Percentiles rank a stretch among this genome's conserved stretches.
Conservation (phyloP, 192 early-diverging fungal genomes). For the Gonapodya sp. region DNA sequence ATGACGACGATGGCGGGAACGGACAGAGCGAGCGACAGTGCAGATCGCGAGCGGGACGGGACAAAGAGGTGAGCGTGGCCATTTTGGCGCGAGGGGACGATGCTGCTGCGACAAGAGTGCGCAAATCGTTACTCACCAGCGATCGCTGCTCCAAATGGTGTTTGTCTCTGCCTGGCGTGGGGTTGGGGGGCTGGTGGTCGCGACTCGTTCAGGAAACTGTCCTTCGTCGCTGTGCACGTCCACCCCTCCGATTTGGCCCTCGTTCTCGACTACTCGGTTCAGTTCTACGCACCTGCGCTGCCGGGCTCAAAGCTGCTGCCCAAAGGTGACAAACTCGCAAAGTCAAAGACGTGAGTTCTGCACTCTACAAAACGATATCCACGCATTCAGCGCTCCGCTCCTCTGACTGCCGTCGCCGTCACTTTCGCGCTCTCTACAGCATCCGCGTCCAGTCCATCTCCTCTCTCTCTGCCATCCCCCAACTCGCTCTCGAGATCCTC, state of each 20-base stretch:
- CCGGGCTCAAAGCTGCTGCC: neutral
- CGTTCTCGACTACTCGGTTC: neutral
- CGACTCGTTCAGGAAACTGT: neutral
- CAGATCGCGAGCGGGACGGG: neutral
- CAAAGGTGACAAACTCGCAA: neutral
- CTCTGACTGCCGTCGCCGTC: neutral
- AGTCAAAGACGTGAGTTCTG: neutral
- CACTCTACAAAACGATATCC: too few relatives aligned
- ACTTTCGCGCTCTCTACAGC: neutral
- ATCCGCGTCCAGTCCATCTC: slow-evolving; percentile 9
- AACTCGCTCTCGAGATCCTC: slow-evolving; percentile 11
- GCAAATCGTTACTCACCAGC: too few relatives aligned
- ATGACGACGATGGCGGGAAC: too few relatives aligned
- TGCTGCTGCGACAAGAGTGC: too few relatives aligned
- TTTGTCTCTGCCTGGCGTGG: too few relatives aligned
- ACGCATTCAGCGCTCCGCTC: neutral
- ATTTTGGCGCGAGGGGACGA: too few relatives aligned
- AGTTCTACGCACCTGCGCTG: neutral
- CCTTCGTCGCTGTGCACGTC: neutral
- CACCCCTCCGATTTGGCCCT: slow-evolving; percentile 4
- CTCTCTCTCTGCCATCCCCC: slow-evolving; percentile 1
- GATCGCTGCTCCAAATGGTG: too few relatives aligned
- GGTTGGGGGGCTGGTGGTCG: too few relatives aligned
- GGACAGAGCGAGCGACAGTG: neutral
- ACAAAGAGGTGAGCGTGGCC: too few relatives aligned